Base-by-base conservation (phyloP, 1,284 basidiomycete species). In the Boletus mariae region DNA sequence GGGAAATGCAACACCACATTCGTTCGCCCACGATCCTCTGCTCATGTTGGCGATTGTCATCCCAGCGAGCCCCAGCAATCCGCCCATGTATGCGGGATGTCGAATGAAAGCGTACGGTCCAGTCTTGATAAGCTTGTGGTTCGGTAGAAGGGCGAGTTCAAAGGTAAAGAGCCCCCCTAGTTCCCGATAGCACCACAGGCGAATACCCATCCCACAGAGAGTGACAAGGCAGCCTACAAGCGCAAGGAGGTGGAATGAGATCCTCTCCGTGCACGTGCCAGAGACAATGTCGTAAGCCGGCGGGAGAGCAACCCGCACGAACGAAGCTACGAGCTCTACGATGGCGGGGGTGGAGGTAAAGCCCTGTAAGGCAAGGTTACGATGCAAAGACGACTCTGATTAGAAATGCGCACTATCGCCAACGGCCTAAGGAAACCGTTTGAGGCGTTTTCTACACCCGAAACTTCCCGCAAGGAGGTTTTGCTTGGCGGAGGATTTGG, bases 11-110 rank as follows among this genome's bases (percentile, higher is more conserved):
- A 32, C 8, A 7, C 46, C 41, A 20, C 60, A 61, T 28, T 61
- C 53, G 9, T 53, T 49, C 13, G 43, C 51, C 59, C 52, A 54
- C 4, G 59, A 54, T 7, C 57, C 57, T 25, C n/a, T 47, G 15
- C 47, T 52, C 2, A 25, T 10, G 13, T 57, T 47, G 8, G 34
- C 49, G 13, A 57, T 13, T 5, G 50, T 37, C 25, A 43, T 38
- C 15, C 52, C 51, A 11, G 37, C 23, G 10, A 55, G 44, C 3
- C 32, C 34, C 32, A 66, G 41, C 23, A 63, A 9, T 4, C 44
- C 50, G 5, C 59, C 60, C 0, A 54, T 54, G 47, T 71, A 71
- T 20, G 61, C 57, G 2, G 69, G 69, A 47, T 71, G 67, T 1
- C 66, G 63, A 4, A 68, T 55, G 2, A 60, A 31, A 2, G 58